These are phyloP conservation scores for Cyclaneusma minus DNA, from an alignment of 2,329 filamentous ascomycete genomes.

Conservation along the genomic window DNA sequence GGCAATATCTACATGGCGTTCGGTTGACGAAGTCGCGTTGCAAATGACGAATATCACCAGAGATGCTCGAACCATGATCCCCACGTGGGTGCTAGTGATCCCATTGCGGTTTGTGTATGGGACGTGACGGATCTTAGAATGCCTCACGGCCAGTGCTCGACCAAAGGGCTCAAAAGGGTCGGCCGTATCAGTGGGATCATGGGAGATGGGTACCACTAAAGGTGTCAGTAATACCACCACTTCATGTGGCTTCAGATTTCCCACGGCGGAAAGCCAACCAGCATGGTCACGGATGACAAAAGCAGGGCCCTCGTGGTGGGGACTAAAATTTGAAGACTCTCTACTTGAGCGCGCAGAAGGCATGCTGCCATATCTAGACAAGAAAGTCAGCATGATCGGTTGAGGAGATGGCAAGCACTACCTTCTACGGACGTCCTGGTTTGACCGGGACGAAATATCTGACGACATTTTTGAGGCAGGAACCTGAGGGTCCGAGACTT, in stretches of 20 bases:
- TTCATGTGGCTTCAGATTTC: conserved; percentile 30
- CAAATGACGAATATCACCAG: conserved; percentile 43
- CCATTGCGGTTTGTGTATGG: conserved; percentile 49
- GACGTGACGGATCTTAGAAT: conserved; percentile 51
- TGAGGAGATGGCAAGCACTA: no score
- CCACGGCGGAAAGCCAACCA: conserved; percentile 31
- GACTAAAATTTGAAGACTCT: no score
- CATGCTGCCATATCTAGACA: no score
- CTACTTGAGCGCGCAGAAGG: no score
- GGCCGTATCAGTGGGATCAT: conserved; percentile 24
- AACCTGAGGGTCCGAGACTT: no score
- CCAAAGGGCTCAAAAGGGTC: conserved; percentile 65
- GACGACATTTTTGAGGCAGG: no score
- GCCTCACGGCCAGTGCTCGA: conserved; percentile 40
- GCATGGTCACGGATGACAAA: conserved; percentile 15
- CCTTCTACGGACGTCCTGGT: no score
- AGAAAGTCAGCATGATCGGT: no score
- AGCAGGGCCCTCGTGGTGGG: no score
- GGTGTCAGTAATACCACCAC: conserved; percentile 48
- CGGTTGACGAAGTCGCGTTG: conserved; percentile 14
- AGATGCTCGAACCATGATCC: conserved; percentile 44
- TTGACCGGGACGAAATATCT: no score
- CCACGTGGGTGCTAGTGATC: conserved; percentile 46
- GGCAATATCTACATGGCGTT: conserved; percentile 12
- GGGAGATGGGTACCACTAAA: conserved; percentile 30